phyloP scores from a whole-genome alignment of 306 rosid species.

The Rubus parviflorus region DNA sequence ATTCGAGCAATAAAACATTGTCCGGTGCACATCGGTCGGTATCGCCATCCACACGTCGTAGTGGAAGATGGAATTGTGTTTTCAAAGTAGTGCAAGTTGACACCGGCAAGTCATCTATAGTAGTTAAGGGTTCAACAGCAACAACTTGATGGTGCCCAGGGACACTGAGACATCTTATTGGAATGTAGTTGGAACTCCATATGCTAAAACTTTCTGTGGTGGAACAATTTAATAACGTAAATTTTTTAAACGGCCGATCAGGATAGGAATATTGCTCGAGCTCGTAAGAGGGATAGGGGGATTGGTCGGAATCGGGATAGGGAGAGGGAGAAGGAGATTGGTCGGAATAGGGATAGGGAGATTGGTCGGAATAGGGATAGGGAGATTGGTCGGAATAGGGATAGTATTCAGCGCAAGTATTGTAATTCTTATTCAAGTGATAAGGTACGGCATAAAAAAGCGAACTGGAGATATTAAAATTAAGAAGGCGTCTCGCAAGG shows the following conservation, averaged over 20 bases:
- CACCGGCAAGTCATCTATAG: neutral
- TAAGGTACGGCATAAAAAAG: neutral
- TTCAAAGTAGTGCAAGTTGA: neutral
- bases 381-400: no score
- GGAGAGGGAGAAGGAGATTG: no score
- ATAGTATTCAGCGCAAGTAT: no score
- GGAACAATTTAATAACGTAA: slow-evolving; percentile 4
- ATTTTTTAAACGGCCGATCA: no score
- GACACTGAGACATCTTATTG: neutral
- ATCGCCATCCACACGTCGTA: neutral
- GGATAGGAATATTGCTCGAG: no score
- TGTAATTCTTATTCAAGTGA: no score
- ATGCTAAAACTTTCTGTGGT: neutral
- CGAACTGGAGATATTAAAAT: neutral
- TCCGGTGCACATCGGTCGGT: neutral
- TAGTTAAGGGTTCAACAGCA: neutral
- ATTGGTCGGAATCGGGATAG: no score
- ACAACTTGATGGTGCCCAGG: slow-evolving; percentile 8
- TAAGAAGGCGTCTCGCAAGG: slow-evolving; percentile 2
- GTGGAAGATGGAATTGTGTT: neutral
- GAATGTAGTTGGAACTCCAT: neutral
- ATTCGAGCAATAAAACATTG: neutral
- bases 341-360: no score
- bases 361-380: no score
- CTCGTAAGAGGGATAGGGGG: no score